Base-by-base conservation (phyloP, 768 basidiomycete genomes). In the Lentinula guzmanii region DNA sequence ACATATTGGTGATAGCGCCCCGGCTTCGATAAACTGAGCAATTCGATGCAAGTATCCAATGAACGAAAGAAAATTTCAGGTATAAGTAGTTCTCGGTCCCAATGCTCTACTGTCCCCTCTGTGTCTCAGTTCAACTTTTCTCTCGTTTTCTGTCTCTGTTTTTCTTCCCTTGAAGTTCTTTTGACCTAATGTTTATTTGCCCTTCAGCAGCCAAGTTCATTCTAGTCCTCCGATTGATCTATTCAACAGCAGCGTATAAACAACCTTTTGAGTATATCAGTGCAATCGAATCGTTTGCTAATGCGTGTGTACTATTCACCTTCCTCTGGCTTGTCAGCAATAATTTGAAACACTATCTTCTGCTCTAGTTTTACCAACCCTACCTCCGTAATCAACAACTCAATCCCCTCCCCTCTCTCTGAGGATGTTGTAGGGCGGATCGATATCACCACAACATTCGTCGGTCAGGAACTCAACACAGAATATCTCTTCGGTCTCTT, bases 401-500 rank as follows among this genome's bases (percentile, higher is more conserved):
- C 37, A 21, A 18, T 35, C 11, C 8, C 41, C 2, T 34, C 42
- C 7, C 57, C 57, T 13, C 42, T 45, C 21, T 42, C 57, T 4
- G 45, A 58, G 9, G 33, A 58, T 21, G 57, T 58, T 28, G 46
- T 58, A 2, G 57, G 57, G 8, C 21, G 43, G 5, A 50, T 50
- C 10, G 57, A 58, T n/a, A 41, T 58, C 39, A 58, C 57, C 18
- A 58, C 57, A 16, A 35, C 57, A 1, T 48, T 58, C 34, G 46
- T 58, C 10, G 57, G 57, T 5, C 57, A 58, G 31, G 57, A 43
- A 28, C 57, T 58, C 43, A 58, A 58, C 43, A 58, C 57, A 31
- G 61, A 62, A 9, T 62, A 62, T n/a, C 21, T 62, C 4, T 48
- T 55, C 28, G 61, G 61, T 16, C 21, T 62, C 5, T 62, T 62